Evolutionary conservation across 179 eudicot species (phyloP).

Genomic region (Beta macrorhiza): DNA sequence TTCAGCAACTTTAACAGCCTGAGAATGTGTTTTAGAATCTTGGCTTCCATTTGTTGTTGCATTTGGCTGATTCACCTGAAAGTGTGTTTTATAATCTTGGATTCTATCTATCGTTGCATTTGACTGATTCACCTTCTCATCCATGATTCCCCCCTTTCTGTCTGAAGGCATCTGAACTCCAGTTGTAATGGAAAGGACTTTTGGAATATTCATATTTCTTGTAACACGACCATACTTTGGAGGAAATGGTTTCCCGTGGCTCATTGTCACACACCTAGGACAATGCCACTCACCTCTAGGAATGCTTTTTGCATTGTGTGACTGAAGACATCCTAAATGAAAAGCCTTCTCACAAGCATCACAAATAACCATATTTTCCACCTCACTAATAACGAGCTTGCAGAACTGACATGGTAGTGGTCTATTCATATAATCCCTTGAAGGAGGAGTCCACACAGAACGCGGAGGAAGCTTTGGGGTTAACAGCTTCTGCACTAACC

Average conservation of each 20-base stretch:
- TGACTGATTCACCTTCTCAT: conserved; percentile 42
- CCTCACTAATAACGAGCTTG: conserved; percentile 54
- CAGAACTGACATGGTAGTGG: conserved; percentile 76
- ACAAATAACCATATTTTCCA: conserved; percentile 79
- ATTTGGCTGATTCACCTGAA: conserved; percentile 41
- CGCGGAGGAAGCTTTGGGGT: conserved; percentile 49
- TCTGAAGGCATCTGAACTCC: conserved; percentile 46
- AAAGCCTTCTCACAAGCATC: conserved; percentile 96
- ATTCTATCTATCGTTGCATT: conserved; percentile 44
- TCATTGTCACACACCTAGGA: conserved; percentile 69
- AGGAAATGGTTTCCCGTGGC: conserved; percentile 82
- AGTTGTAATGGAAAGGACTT: conserved; percentile 41
- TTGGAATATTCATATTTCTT: conserved; percentile 62
- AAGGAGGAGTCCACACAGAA: conserved; percentile 78
- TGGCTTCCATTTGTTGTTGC: conserved; percentile 40
- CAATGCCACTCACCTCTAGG: conserved; percentile 96
- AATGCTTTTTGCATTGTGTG: conserved; percentile 59
- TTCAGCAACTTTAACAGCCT: conserved; percentile 32
- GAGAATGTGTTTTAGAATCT: conserved; percentile 34
- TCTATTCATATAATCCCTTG: conserved; percentile 87
- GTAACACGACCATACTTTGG: conserved; percentile 98
- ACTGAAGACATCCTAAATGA: conserved; percentile 81
- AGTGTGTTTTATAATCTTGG: conserved; percentile 28
- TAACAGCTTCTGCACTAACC: conserved; percentile 69
- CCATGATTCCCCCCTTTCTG: conserved; percentile 39